These are phyloP conservation scores for Trichoderma polysporum DNA, from an alignment of 2,329 filamentous ascomycete species.

Conservation along the genomic window DNA sequence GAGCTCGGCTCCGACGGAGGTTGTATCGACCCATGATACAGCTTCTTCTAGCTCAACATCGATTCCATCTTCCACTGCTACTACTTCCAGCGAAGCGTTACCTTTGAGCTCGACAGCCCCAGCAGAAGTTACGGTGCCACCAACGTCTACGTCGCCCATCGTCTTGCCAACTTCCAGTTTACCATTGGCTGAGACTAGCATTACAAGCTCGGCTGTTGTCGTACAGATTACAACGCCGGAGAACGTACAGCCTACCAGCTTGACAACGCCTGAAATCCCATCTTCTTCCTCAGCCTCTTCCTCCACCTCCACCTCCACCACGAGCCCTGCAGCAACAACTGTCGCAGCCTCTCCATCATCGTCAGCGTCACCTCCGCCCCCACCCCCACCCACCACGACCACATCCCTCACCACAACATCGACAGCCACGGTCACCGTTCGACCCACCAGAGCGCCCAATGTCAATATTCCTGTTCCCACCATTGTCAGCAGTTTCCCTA, in stretches of 20 bases:
- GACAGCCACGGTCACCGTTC: conserved; percentile 24
- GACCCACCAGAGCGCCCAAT: conserved; percentile 40
- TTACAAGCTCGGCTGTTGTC: not conserved
- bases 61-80: not conserved
- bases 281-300: not conserved
- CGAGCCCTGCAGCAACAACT: not conserved
- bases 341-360: not conserved
- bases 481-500: conserved; percentile 35
- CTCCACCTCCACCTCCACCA: not conserved
- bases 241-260: not conserved
- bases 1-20: not conserved
- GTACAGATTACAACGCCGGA: not conserved
- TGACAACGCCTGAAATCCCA: not conserved
- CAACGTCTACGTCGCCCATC: not conserved
- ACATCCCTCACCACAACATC: conserved; percentile 23
- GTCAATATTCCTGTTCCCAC: conserved; percentile 46
- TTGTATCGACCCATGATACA: not conserved
- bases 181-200: not conserved
- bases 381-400: not conserved
- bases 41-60: not conserved
- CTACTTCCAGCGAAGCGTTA: not conserved
- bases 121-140: not conserved
- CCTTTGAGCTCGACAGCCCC: not conserved
- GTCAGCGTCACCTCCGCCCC: not conserved
- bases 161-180: not conserved